Evolutionary conservation across 179 eudicot species (phyloP).

Genomic region (Beta corolliflora): DNA sequence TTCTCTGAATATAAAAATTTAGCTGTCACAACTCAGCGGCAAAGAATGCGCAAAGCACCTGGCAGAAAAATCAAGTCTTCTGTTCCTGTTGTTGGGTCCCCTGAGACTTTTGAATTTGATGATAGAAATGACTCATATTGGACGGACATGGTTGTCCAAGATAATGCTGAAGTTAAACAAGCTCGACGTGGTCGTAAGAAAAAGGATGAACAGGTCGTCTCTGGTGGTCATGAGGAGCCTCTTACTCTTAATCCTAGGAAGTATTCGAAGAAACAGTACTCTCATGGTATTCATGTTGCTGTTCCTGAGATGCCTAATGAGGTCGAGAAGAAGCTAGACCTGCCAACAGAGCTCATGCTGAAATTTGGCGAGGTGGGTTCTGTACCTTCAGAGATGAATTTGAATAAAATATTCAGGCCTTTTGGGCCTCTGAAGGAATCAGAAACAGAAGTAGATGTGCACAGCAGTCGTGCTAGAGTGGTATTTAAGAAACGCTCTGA

Average conservation of each 20-base stretch:
- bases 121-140: constrained; percentile 91
- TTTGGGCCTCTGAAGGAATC: constrained; percentile 83
- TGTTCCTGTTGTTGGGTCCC: constrained; percentile 36
- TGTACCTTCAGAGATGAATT: constrained; percentile 67
- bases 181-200: constrained; percentile 44
- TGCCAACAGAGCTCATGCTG: constrained; percentile 73
- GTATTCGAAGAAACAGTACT: constrained; percentile 56
- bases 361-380: constrained; percentile 57
- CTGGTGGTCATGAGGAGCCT: constrained; percentile 49
- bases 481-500: constrained; percentile 81
- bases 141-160: constrained; percentile 83
- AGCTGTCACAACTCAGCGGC: constrained; percentile 42
- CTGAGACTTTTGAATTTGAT: constrained; percentile 81
- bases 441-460: constrained; percentile 71
- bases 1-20: constrained; percentile 67
- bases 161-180: constrained; percentile 62
- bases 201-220: constrained; percentile 40
- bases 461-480: constrained; percentile 71
- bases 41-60: constrained; percentile 39
- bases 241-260: constrained; percentile 47
- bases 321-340: constrained; percentile 43
- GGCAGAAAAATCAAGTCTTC: constrained; percentile 62
- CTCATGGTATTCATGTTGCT: constrained; percentile 44
- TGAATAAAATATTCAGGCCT: constrained; percentile 75
- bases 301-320: constrained; percentile 35